Conservation (phyloP, 495 filamentous ascomycete species). For the Penicillium herquei region DNA sequence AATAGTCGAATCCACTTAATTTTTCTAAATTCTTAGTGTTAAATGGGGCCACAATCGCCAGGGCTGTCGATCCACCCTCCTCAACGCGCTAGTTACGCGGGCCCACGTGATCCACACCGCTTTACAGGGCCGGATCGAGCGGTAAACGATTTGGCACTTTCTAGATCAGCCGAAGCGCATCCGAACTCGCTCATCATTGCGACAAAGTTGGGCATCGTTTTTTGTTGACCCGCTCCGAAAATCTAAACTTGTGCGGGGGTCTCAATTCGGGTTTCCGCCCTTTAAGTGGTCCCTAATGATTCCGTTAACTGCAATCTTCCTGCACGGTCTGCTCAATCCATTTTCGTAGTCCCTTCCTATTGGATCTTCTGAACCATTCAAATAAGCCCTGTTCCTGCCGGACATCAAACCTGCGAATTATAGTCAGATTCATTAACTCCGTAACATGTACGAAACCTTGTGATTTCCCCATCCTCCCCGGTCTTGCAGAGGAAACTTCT, state of each 20-base stretch:
- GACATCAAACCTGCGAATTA: too few relatives aligned
- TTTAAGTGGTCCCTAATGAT: conserved; percentile 3
- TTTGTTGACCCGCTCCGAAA: conserved; percentile 10
- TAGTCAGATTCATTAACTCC: not conserved
- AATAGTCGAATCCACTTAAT: not conserved
- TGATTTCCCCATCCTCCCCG: too few relatives aligned
- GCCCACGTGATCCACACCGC: conserved; percentile 31
- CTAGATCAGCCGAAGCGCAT: conserved; percentile 29
- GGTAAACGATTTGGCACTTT: conserved; percentile 26
- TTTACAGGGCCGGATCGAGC: conserved; percentile 22
- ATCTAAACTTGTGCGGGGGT: conserved; percentile 13
- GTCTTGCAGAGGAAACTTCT: too few relatives aligned
- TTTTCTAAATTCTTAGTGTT: not conserved
- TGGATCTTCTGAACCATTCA: conserved; percentile 12
- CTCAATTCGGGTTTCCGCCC: conserved; percentile 8
- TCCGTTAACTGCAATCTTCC: conserved; percentile 4
- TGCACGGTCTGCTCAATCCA: conserved; percentile 10
- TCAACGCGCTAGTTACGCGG: conserved; percentile 26
- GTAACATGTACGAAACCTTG: not conserved
- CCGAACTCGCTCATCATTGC: conserved; percentile 24
- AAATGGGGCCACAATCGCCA: conserved; percentile 16
- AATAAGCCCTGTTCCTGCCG: conserved; percentile 2
- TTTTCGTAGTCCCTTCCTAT: conserved; percentile 13
- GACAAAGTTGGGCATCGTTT: conserved; percentile 16
- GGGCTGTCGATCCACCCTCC: conserved; percentile 1